Evolutionary conservation across 73 alveolate species (phyloP).

Genomic region (Tetrahymena borealis): DNA sequence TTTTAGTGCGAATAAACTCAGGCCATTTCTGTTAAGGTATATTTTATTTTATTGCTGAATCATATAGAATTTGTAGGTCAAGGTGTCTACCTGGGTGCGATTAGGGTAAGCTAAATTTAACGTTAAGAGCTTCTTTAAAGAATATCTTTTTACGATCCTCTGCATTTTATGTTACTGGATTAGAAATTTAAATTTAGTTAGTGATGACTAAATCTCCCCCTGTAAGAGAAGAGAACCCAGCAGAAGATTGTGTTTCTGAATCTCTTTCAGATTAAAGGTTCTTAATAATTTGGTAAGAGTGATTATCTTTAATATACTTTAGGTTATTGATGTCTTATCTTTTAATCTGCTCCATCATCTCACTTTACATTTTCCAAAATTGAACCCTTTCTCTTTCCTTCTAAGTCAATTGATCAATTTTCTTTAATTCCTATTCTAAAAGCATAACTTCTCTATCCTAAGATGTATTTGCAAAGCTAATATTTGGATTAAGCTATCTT

Average conservation of each 20-base stretch:
- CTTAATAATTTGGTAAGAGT: background rate
- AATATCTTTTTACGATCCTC: background rate
- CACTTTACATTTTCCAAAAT: background rate
- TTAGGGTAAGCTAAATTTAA: background rate
- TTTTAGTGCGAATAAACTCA: background rate
- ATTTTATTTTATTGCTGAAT: background rate
- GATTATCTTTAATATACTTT: background rate
- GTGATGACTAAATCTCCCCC: background rate
- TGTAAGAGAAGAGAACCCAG: background rate
- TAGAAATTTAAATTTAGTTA: background rate
- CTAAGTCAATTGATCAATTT: background rate
- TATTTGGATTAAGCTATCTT: background rate
- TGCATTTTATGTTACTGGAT: background rate
- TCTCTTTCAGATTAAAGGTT: background rate
- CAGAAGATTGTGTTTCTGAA: background rate
- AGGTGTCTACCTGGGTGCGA: background rate
- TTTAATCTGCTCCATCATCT: background rate
- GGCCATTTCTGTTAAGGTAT: background rate
- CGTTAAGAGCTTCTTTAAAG: background rate
- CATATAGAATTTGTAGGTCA: background rate
- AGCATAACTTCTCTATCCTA: background rate
- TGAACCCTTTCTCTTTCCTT: background rate
- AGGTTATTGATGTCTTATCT: background rate
- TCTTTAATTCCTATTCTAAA: background rate
- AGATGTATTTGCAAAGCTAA: background rate